Conservation (phyloP, 208 protist species). For the Porcisia deanei region DNA sequence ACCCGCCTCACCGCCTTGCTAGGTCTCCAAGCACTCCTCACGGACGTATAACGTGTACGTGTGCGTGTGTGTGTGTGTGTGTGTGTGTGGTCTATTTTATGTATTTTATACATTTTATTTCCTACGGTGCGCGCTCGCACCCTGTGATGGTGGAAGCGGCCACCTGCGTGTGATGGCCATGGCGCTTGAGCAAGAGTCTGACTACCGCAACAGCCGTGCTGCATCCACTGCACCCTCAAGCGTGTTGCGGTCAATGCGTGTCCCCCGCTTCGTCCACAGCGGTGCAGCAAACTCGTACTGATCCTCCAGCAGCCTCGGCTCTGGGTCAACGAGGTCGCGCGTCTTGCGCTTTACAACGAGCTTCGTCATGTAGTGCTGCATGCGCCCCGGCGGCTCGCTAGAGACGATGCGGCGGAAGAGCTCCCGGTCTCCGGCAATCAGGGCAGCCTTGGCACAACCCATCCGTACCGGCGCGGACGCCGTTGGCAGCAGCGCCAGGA, state of each 20-base stretch:
- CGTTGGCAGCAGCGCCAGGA: conserved; percentile 54
- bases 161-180: neutral
- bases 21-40: neutral
- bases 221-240: conserved; percentile 78
- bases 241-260: conserved; percentile 87
- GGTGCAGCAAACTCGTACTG: conserved; percentile 91
- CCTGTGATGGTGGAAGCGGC: neutral
- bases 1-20: neutral
- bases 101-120: too few relatives aligned
- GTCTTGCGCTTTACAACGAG: conserved; percentile 87
- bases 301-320: conserved; percentile 83
- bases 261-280: conserved; percentile 88
- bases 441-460: conserved; percentile 91
- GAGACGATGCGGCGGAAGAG: conserved; percentile 85
- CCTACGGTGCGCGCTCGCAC: neutral
- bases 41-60: neutral
- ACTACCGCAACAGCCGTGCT: conserved; percentile 36
- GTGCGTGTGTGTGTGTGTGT: neutral
- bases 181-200: neutral
- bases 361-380: conserved; percentile 90
- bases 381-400: conserved; percentile 83
- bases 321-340: conserved; percentile 79
- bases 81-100: neutral
- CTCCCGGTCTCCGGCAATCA: conserved; percentile 82
- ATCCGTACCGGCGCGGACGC: conserved; percentile 81